Percentiles rank a stretch among this genome's conserved stretches.
Conservation (phyloP, 148 eudicot species). For the Persicaria maculosa region DNA sequence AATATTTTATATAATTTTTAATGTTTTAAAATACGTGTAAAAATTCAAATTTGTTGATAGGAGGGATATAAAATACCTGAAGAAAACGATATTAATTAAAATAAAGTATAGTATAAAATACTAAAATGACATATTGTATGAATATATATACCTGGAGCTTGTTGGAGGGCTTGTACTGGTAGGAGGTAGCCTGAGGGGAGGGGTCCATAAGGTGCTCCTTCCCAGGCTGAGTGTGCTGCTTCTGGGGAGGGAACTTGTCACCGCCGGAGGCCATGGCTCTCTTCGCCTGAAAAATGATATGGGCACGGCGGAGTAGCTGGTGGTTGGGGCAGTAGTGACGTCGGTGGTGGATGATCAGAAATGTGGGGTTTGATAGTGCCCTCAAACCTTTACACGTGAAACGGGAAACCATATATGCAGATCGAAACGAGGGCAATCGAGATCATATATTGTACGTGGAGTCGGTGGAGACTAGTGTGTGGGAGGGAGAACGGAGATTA, state of each 20-base stretch:
- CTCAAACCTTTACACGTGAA: not conserved
- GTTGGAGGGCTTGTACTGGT: slow-evolving; percentile 14
- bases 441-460: too few relatives aligned
- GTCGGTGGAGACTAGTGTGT: not conserved
- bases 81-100: too few relatives aligned
- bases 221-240: slow-evolving; percentile 18
- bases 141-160: slow-evolving; percentile 12
- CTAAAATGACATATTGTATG: not conserved
- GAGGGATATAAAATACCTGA: too few relatives aligned
- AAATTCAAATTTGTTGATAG: too few relatives aligned
- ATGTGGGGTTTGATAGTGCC: not conserved
- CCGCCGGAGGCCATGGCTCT: slow-evolving; percentile 11
- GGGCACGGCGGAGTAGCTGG: not conserved
- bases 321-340: not conserved
- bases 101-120: too few relatives aligned
- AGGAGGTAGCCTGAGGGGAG: not conserved
- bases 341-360: not conserved
- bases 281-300: not conserved
- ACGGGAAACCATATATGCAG: too few relatives aligned
- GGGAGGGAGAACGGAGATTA: slow-evolving; percentile 10
- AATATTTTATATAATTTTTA: not conserved
- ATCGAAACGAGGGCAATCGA: too few relatives aligned
- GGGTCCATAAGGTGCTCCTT: slow-evolving; percentile 19
- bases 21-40: too few relatives aligned
- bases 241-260: slow-evolving; percentile 14